Percentiles rank a stretch among this genome's conserved stretches.
phyloP scores from a whole-genome alignment of 2,329 filamentous ascomycete species.

The Lachnellula cervina region DNA sequence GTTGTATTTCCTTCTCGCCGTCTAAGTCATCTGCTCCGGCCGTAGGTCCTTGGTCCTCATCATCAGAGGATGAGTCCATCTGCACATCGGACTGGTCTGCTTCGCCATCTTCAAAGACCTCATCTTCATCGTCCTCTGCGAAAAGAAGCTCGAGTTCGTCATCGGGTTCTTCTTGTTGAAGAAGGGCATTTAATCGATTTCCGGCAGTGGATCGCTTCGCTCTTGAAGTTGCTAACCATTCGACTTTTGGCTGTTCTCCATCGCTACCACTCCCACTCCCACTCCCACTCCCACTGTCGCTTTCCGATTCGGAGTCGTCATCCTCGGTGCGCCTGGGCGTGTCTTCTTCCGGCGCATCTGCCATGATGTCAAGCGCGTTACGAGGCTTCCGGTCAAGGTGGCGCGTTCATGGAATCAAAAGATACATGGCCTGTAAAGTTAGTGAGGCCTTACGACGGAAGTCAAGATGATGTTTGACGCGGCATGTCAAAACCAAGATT shows the following conservation, averaged over 20 bases:
- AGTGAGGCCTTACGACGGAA: not conserved
- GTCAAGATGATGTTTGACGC: not conserved
- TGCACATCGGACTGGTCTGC: slow-evolving; percentile 69
- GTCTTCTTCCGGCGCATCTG: slow-evolving; percentile 11
- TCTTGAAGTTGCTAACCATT: slow-evolving; percentile 70
- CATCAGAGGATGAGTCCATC: slow-evolving; percentile 80
- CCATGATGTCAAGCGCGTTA: slow-evolving; percentile 7
- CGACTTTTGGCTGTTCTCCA: slow-evolving; percentile 36
- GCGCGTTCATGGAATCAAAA: not conserved
- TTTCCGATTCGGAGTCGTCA: slow-evolving; percentile 10
- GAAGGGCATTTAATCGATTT: slow-evolving; percentile 73
- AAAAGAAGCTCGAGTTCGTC: slow-evolving; percentile 67
- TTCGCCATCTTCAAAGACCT: slow-evolving; percentile 64
- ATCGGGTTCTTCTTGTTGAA: slow-evolving; percentile 65
- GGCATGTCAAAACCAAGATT: not conserved
- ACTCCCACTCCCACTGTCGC: slow-evolving; percentile 11
- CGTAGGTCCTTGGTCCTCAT: slow-evolving; percentile 70
- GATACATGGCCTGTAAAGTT: not conserved
- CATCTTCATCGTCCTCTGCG: slow-evolving; percentile 65
- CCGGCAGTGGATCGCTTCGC: slow-evolving; percentile 76
- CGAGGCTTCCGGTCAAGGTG: not conserved
- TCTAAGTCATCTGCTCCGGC: slow-evolving; percentile 58
- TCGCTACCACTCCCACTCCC: slow-evolving; percentile 13
- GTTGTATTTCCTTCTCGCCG: slow-evolving; percentile 83
- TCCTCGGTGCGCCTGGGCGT: slow-evolving; percentile 21